Evolutionary conservation across 2,329 filamentous ascomycete genomes (phyloP), one percentile per base, ranked within the genome.

Genomic region (Canariomyces notabilis): DNA sequence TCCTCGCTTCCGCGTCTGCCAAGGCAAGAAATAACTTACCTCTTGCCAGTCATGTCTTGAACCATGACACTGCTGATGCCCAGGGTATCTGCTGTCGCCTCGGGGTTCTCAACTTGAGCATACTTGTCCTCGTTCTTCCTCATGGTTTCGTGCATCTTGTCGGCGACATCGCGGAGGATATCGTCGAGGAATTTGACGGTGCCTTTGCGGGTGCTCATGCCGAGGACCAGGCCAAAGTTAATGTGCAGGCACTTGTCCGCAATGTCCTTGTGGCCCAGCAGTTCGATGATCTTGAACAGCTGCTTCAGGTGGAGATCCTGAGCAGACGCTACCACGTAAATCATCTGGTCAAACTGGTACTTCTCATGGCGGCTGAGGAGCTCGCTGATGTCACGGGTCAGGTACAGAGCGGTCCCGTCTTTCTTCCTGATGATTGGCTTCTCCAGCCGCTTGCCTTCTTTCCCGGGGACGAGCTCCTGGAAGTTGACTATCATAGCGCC

Each of bases 131-230:
- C 77, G 66, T 97, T 97, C 72, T 85, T 85, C 67, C 74, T 81
- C 93, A 98, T 98, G 42, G 94, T 88, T 51, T 95, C 88, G 74
- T 97, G 91, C 93, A 98, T 98, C 69, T 90, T 88, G 45, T 96
- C 91, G 59, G 81, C 83, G 6, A 94, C 89, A 57, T 90, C 86
- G 33, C 78, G 75, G 47, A 90, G 73, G 57, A 89, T 88, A 57
- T 87, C 83, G 58, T 83, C 74, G 33, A 79, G 63, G 70, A 87
- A 88, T 66, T 86, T 86, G 58, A 89, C 86, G 0, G 83, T 89
- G 50, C 83, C 83, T 63, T 76, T 82, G 56, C 77, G 79, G 54
- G 79, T 87, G 67, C 73, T 84, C 83, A 84, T 85, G 44, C 78
- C 85, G 44, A 82, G 71, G 0, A 85, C 82, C 58, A 87, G 71